Evolutionary conservation across 257 asterid genomes (phyloP).

Genomic region (Scutellaria galericulata): DNA sequence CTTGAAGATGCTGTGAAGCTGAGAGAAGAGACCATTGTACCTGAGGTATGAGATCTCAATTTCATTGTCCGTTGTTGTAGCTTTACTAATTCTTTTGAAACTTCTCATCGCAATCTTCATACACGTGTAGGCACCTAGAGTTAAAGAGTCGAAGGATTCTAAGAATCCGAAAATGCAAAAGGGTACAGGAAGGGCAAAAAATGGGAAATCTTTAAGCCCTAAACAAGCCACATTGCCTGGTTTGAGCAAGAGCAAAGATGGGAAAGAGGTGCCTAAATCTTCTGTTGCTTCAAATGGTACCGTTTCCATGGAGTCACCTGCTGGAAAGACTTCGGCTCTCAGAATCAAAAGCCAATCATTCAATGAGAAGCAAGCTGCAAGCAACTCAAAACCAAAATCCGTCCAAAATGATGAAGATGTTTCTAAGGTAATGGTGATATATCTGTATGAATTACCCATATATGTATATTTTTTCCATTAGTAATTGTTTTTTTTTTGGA

Average conservation of each 20-base stretch:
- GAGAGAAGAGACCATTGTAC: conserved; percentile 32
- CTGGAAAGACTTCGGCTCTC: conserved; percentile 32
- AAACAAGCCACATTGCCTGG: conserved; percentile 32
- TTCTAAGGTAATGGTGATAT: conserved; percentile 42
- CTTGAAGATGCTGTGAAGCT: conserved; percentile 45
- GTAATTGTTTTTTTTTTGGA: neutral
- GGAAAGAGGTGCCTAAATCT: conserved; percentile 39
- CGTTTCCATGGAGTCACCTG: conserved; percentile 38
- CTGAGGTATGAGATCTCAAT: conserved; percentile 34
- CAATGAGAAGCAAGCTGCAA: conserved; percentile 44
- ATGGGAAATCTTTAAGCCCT: conserved; percentile 45
- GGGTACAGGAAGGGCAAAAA: conserved; percentile 41
- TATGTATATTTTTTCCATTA: conserved; percentile 3
- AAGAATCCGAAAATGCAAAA: conserved; percentile 44
- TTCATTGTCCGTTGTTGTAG: neutral
- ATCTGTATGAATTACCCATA: conserved; percentile 11
- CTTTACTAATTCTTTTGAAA: conserved; percentile 8
- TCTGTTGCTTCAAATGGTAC: conserved; percentile 54
- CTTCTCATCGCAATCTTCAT: neutral
- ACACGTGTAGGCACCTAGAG: conserved; percentile 41
- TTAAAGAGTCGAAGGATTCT: conserved; percentile 35
- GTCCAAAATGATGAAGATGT: conserved; percentile 32
- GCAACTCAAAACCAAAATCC: conserved; percentile 32
- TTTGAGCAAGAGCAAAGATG: conserved; percentile 45
- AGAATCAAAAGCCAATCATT: conserved; percentile 43